Conservation (phyloP, 2,329 filamentous ascomycete species). For the Arthrobotrys conoides region DNA sequence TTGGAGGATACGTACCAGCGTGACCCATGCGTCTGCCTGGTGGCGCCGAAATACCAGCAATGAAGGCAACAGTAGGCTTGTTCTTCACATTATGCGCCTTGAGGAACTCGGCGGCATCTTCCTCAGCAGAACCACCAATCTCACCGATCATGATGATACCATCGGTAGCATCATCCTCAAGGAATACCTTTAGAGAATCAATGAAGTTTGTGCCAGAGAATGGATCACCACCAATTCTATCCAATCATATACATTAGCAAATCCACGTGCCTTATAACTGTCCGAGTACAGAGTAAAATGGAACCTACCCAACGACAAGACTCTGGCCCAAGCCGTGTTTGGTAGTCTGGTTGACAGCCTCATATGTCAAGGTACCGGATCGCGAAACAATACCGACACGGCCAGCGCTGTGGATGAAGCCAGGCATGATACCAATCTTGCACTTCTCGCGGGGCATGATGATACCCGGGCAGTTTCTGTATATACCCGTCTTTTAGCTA, state of each 20-base stretch:
- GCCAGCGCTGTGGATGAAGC: slow-evolving; percentile 99
- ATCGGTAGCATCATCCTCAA: slow-evolving; percentile 94
- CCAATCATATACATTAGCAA: background rate
- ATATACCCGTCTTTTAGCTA: background rate
- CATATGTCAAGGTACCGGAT: slow-evolving; percentile 98
- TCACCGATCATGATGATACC: slow-evolving; percentile 99
- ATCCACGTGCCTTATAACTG: background rate
- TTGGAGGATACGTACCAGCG: slow-evolving; percentile 76
- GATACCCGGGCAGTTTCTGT: slow-evolving; percentile 91
- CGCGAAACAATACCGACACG: slow-evolving; percentile 98
- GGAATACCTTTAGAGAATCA: slow-evolving; percentile 97
- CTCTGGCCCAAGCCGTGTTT: slow-evolving; percentile 97
- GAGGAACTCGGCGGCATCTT: slow-evolving; percentile 97
- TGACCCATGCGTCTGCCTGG: slow-evolving; percentile 98
- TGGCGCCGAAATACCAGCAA: slow-evolving; percentile 96
- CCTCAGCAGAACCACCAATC: slow-evolving; percentile 96
- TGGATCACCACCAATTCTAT: slow-evolving; percentile 91
- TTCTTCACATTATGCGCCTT: slow-evolving; percentile 90
- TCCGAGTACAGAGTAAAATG: background rate
- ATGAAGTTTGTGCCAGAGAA: slow-evolving; percentile 99
- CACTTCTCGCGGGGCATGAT: slow-evolving; percentile 88
- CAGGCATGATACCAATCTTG: slow-evolving; percentile 99
- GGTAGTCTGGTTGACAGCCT: slow-evolving; percentile 99
- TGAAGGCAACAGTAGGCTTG: slow-evolving; percentile 98
- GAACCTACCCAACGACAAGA: slow-evolving; percentile 83